These are phyloP conservation scores for Saussurea involucrata DNA, from an alignment of 129 eudicot species.

Conservation along the genomic window DNA sequence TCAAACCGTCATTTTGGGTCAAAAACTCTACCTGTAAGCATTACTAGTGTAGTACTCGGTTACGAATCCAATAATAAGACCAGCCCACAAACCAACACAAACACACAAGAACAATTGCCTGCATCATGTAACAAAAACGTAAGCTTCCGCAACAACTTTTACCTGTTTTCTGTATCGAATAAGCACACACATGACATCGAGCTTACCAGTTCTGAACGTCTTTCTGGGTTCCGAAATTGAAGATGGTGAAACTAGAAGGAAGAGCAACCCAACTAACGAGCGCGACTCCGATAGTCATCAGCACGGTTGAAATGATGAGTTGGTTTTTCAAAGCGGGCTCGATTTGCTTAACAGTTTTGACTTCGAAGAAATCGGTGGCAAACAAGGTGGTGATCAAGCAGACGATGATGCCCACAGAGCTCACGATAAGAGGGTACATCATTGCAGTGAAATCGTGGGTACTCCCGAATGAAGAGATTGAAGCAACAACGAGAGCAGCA, in stretches of 20 bases:
- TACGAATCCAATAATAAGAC: constrained; percentile 76
- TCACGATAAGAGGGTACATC: constrained; percentile 67
- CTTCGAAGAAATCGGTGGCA: constrained; percentile 92
- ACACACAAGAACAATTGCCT: constrained; percentile 84
- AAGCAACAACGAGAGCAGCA: constrained; percentile 94
- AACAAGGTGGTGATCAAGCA: constrained; percentile 83
- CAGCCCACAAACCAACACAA: constrained; percentile 91
- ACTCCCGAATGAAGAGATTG: constrained; percentile 82
- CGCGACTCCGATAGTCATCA: constrained; percentile 82
- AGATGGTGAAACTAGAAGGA: constrained; percentile 81
- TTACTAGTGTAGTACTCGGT: constrained; percentile 89
- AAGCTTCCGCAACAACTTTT: background rate
- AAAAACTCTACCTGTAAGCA: constrained; percentile 62
- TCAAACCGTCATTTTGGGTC: background rate
- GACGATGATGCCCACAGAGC: constrained; percentile 72
- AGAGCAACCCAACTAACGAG: constrained; percentile 69
- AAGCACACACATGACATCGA: background rate
- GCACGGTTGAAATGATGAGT: constrained; percentile 69
- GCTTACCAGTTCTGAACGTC: constrained; percentile 73
- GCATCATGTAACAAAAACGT: constrained; percentile 24
- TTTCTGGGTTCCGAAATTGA: constrained; percentile 79
- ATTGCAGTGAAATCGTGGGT: constrained; percentile 82
- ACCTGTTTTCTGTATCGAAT: background rate
- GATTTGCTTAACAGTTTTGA: constrained; percentile 68
- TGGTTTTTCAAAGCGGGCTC: constrained; percentile 86